These are phyloP conservation scores for Pistacia atlantica DNA, from an alignment of 345 rosid genomes.

Conservation along the genomic window DNA sequence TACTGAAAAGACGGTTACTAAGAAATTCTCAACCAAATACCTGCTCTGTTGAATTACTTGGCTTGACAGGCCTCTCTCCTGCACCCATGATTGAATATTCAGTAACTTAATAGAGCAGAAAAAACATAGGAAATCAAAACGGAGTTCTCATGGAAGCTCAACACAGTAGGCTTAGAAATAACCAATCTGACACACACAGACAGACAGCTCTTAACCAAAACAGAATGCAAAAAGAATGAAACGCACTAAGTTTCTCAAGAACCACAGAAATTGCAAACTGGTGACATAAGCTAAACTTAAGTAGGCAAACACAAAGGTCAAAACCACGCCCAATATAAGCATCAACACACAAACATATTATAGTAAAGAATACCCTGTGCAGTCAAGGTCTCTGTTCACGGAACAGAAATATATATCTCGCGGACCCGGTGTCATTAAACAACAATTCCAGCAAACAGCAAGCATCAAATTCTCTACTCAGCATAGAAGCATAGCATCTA, in stretches of 20 bases:
- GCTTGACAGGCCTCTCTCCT: slow-evolving; percentile 47
- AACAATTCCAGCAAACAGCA: neutral
- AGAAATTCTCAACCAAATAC: slow-evolving; percentile 28
- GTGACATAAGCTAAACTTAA: too few relatives aligned
- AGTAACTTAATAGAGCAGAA: neutral
- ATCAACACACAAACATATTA: too few relatives aligned
- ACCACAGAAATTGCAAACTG: neutral
- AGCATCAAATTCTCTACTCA: neutral
- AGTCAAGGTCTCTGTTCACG: too few relatives aligned
- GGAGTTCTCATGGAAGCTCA: slow-evolving; percentile 1
- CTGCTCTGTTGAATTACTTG: slow-evolving; percentile 41
- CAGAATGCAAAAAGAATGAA: neutral
- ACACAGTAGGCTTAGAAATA: neutral
- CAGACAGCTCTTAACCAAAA: neutral
- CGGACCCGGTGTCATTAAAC: too few relatives aligned
- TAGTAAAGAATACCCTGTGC: too few relatives aligned
- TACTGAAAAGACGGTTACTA: neutral
- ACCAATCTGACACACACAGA: neutral
- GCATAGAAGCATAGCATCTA: neutral
- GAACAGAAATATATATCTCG: too few relatives aligned
- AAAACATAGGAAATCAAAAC: neutral
- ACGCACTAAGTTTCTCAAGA: neutral
- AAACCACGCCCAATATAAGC: too few relatives aligned
- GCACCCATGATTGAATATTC: slow-evolving; percentile 25
- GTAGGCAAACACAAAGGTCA: too few relatives aligned